A percentile compares a stretch with the other conserved stretches of the same genome.
phyloP scores from a whole-genome alignment of 768 basidiomycete species.

The Candolleomyces aberdarensis region DNA sequence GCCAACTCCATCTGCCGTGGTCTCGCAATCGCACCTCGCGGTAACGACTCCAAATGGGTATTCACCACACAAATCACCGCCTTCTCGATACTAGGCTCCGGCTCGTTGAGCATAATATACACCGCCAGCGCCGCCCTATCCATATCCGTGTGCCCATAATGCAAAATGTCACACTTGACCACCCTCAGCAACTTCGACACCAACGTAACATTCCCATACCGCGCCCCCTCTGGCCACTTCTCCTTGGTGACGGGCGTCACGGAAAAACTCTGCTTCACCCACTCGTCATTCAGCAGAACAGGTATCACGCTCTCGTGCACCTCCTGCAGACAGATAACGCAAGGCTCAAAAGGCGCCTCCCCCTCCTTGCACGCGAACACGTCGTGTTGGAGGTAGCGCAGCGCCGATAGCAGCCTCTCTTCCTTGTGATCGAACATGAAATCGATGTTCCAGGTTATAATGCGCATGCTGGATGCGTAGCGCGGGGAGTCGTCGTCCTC shows the following conservation, averaged over 20 bases:
- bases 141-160: constrained; percentile 50
- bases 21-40: constrained; percentile 35
- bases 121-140: constrained; percentile 54
- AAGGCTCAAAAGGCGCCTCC: constrained; percentile 53
- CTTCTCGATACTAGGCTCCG: constrained; percentile 28
- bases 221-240: constrained; percentile 50
- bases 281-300: constrained; percentile 50
- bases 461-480: constrained; percentile 41
- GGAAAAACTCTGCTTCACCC: constrained; percentile 61
- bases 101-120: constrained; percentile 47
- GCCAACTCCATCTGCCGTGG: constrained; percentile 54
- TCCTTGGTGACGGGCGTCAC: constrained; percentile 51
- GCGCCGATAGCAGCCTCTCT: constrained; percentile 44
- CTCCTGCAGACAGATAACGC: constrained; percentile 70
- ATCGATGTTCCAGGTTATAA: constrained; percentile 77
- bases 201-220: constrained; percentile 71
- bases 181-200: constrained; percentile 56
- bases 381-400: constrained; percentile 53
- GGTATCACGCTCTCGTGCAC: constrained; percentile 44
- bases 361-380: constrained; percentile 45
- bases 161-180: constrained; percentile 44
- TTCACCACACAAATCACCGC: constrained; percentile 62
- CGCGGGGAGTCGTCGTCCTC: constrained; percentile 22
- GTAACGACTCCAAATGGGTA: constrained; percentile 71
- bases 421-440: constrained; percentile 33